Evolutionary conservation across 345 rosid species (phyloP).

Genomic region (Eucalyptus tenuipes): DNA sequence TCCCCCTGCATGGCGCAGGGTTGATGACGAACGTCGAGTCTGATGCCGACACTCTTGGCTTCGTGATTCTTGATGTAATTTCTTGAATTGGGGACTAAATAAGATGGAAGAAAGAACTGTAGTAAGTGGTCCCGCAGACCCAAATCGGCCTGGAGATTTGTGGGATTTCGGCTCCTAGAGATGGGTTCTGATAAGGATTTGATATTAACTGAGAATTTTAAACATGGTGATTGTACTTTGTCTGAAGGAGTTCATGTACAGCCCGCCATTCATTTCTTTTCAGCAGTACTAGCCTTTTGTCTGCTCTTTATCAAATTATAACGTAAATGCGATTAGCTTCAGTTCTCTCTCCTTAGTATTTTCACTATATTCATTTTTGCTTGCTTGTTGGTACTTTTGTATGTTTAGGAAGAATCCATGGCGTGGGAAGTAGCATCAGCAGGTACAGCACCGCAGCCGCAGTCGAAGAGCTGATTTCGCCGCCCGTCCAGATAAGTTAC

Average conservation of each 20-base stretch:
- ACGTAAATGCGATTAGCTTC: not conserved
- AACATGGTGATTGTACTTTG: not conserved
- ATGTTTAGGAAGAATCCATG: not conserved
- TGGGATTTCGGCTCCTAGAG: not conserved
- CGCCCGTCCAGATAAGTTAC: slow-evolving; percentile 51
- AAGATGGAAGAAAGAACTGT: not conserved
- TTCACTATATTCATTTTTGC: not conserved
- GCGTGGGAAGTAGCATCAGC: not conserved
- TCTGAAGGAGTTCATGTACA: not conserved
- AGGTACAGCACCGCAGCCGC: slow-evolving; percentile 58
- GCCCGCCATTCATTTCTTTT: not conserved
- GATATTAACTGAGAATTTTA: not conserved
- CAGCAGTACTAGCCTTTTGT: not conserved
- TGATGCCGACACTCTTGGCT: not conserved
- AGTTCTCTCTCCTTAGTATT: not conserved
- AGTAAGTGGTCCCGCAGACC: not conserved
- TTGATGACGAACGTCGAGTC: not conserved
- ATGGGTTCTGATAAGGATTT: not conserved
- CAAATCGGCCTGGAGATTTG: not conserved
- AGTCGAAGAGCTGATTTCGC: slow-evolving; percentile 47
- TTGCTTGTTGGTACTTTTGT: not conserved
- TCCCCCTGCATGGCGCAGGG: not conserved
- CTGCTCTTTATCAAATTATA: not conserved
- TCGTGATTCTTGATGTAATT: not conserved
- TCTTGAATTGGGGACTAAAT: not conserved